phyloP scores from a whole-genome alignment of 495 filamentous ascomycete species.

The Bathelium albidoporum region DNA sequence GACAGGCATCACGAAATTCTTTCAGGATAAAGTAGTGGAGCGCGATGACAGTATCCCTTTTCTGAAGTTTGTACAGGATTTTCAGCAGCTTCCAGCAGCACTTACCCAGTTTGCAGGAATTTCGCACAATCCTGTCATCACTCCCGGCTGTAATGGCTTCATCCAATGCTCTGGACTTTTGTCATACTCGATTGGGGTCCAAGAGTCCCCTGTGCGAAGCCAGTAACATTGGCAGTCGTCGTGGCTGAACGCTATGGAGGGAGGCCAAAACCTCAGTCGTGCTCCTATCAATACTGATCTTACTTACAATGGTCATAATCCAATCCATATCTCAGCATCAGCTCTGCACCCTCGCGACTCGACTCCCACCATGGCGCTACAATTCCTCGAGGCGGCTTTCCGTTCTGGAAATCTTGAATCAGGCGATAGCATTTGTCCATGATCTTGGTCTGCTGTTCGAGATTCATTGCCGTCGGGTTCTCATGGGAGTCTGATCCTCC shows the following conservation, averaged over 20 bases:
- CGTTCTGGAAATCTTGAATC: conserved; percentile 58
- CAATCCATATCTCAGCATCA: conserved; percentile 35
- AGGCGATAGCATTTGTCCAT: conserved; percentile 67
- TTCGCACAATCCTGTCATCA: conserved; percentile 43
- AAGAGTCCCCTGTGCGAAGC: conserved; percentile 37
- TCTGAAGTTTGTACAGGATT: too few species aligned
- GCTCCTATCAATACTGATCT: conserved; percentile 8
- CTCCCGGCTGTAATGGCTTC: conserved; percentile 40
- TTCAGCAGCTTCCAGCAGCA: too few species aligned
- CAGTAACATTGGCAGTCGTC: conserved; percentile 50
- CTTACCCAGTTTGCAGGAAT: conserved; percentile 43
- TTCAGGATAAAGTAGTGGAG: neutral
- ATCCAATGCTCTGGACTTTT: conserved; percentile 46
- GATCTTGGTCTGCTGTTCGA: conserved; percentile 64
- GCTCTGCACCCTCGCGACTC: conserved; percentile 40
- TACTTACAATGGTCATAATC: conserved; percentile 34
- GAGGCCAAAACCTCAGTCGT: conserved; percentile 15
- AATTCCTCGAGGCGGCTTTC: conserved; percentile 60
- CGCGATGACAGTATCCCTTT: neutral
- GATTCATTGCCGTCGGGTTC: conserved; percentile 60
- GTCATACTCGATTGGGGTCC: conserved; percentile 42
- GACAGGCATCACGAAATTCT: neutral
- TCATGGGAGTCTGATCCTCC: conserved; percentile 50
- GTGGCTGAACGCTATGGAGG: conserved; percentile 39
- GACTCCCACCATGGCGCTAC: conserved; percentile 47